These are phyloP conservation scores for Agapanthus africanus DNA, from an alignment of 106 monocot species.

Conservation along the genomic window DNA sequence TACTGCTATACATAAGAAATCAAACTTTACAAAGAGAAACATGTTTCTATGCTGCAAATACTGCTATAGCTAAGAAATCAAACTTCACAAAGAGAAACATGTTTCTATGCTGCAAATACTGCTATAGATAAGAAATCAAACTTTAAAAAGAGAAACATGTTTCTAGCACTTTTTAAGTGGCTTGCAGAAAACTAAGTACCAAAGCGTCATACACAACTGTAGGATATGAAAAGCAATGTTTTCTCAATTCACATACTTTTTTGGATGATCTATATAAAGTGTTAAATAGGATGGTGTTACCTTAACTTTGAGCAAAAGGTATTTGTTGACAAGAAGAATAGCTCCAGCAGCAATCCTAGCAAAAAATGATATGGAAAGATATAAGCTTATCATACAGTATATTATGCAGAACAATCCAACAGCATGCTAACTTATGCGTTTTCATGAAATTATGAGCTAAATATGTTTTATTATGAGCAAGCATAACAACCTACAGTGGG, in stretches of 20 bases:
- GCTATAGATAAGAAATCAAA: neutral
- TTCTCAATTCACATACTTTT: no score
- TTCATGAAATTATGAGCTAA: neutral
- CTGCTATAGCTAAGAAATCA: no score
- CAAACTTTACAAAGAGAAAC: no score
- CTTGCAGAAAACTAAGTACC: neutral
- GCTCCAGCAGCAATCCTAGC: constrained; percentile 51
- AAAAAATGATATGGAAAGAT: no score
- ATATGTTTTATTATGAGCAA: neutral
- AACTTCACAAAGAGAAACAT: no score
- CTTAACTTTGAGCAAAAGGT: constrained; percentile 74
- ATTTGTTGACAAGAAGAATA: constrained; percentile 74
- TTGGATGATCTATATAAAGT: no score
- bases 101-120: no score
- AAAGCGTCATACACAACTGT: neutral
- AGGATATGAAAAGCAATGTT: neutral
- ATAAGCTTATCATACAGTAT: neutral
- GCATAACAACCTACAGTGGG: neutral
- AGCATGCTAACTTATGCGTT: neutral
- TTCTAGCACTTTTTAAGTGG: neutral
- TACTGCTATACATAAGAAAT: no score
- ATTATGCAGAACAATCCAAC: neutral
- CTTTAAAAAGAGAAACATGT: neutral
- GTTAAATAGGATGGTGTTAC: constrained; percentile 19
- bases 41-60: constrained; percentile 36